phyloP scores from a whole-genome alignment of 768 basidiomycete genomes.

The Hericium erinaceus region DNA sequence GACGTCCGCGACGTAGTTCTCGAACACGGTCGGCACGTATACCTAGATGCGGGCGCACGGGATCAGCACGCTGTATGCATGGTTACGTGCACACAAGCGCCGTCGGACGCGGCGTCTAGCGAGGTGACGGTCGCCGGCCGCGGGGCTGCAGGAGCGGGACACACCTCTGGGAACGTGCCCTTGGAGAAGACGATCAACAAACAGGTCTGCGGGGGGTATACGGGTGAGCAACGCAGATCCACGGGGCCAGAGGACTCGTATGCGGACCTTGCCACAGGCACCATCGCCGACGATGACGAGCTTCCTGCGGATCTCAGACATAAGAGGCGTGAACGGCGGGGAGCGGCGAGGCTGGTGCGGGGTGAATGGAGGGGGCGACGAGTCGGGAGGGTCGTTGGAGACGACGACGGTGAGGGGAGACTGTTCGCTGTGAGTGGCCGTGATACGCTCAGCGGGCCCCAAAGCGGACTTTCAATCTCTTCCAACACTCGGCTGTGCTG shows the following conservation, averaged over 20 bases:
- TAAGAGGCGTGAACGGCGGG: constrained; percentile 22
- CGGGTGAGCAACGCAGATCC: neutral
- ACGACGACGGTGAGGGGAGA: constrained; percentile 2
- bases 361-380: neutral
- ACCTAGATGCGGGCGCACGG: constrained; percentile 44
- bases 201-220: constrained; percentile 9
- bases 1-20: constrained; percentile 99
- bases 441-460: constrained; percentile 8
- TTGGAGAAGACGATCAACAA: constrained; percentile 93
- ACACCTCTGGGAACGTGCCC: constrained; percentile 91
- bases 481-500: neutral
- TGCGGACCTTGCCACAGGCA: constrained; percentile 83
- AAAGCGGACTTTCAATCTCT: constrained; percentile 13
- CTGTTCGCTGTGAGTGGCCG: neutral
- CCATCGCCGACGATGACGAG: constrained; percentile 98
- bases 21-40: constrained; percentile 98
- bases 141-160: constrained; percentile 12
- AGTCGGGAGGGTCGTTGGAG: constrained; percentile 3
- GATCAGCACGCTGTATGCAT: too few relatives aligned
- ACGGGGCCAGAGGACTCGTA: neutral
- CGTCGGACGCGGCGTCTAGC: neutral
- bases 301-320: constrained; percentile 98
- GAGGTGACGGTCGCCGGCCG: neutral
- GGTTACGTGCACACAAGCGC: neutral
- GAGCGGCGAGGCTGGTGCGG: neutral